Evolutionary conservation across 164 flowering plant species (phyloP).

Genomic region (Umbilicus rupestris): DNA sequence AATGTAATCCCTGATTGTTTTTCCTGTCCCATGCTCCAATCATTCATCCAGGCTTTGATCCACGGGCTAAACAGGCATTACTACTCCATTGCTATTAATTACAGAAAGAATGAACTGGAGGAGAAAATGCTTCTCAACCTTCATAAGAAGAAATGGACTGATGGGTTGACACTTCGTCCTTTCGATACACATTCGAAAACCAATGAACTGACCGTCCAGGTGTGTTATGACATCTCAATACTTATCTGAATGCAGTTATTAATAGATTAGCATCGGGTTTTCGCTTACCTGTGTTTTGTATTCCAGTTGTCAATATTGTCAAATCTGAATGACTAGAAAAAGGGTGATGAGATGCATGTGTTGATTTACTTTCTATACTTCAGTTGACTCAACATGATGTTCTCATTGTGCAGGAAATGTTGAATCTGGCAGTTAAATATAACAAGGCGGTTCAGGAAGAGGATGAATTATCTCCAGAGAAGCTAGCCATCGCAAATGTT

Average conservation of each 20-base stretch:
- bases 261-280: not conserved
- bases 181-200: slow-evolving; percentile 68
- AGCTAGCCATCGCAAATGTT: slow-evolving; percentile 86
- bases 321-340: too few species aligned
- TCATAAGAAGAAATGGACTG: slow-evolving; percentile 98
- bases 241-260: too few species aligned
- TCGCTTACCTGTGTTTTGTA: too few species aligned
- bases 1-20: not conserved
- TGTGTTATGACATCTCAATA: slow-evolving; percentile 11
- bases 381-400: not conserved
- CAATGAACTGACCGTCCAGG: slow-evolving; percentile 83
- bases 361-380: too few species aligned
- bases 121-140: slow-evolving; percentile 81
- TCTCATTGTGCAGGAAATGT: slow-evolving; percentile 61
- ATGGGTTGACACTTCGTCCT: slow-evolving; percentile 64
- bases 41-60: slow-evolving; percentile 61
- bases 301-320: too few species aligned
- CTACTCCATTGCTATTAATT: slow-evolving; percentile 91
- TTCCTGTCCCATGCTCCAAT: not conserved
- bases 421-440: slow-evolving; percentile 66
- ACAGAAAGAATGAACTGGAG: slow-evolving; percentile 92
- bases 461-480: slow-evolving; percentile 79
- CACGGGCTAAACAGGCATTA: slow-evolving; percentile 93
- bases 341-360: too few species aligned
- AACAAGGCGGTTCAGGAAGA: slow-evolving; percentile 84